Evolutionary conservation across 2,329 filamentous ascomycete genomes (phyloP), one percentile per base, ranked within the genome.

Genomic region (Bimuria novae-zelandiae): DNA sequence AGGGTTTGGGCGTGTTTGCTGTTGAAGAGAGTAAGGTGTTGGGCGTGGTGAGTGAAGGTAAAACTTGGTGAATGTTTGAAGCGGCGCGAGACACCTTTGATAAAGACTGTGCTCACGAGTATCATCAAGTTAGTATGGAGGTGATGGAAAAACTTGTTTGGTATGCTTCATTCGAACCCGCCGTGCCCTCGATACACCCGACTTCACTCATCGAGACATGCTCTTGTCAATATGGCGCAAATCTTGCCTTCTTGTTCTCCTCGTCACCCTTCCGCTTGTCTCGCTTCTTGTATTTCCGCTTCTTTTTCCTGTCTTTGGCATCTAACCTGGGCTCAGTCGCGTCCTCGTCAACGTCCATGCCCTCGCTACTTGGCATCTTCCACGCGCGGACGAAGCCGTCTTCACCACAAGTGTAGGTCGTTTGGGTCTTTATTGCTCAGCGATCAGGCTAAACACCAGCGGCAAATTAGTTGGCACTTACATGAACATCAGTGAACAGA

Each of bases 351-450:
- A 65, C 46, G 4, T 69, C 62, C 67, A 70, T 70, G 29, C 51
- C 60, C 2, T 56, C 64, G 4, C 53, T 55, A 11, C 51, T 49
- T 22, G 55, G 23, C 7, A 59, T 56, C 51, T 69, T 72, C 79
- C 79, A 81, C 1, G 75, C 70, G 42, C 74, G 73, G 25, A 81
- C 68, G 5, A 64, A 64, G 7, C 78, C 76, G 56, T 81, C 79
- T 64, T 81, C 79, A n/a, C 79, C 79, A 56, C 76, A 79, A 12
- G 74, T 80, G 56, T 76, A 76, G n/a, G 75, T 71, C 22, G 65
- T 73, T 16, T 60, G 57, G 17, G 62, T 68, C 69, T 73, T 42
- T 33, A 2, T n/a, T n/a, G n/a, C n/a, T n/a, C n/a, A n/a, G n/a
- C n/a, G n/a, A n/a, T n/a, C n/a, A n/a, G n/a, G n/a, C n/a, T n/a